Base-by-base conservation (phyloP, 2,329 filamentous ascomycete species). In the Beauveria pseudobassiana region DNA sequence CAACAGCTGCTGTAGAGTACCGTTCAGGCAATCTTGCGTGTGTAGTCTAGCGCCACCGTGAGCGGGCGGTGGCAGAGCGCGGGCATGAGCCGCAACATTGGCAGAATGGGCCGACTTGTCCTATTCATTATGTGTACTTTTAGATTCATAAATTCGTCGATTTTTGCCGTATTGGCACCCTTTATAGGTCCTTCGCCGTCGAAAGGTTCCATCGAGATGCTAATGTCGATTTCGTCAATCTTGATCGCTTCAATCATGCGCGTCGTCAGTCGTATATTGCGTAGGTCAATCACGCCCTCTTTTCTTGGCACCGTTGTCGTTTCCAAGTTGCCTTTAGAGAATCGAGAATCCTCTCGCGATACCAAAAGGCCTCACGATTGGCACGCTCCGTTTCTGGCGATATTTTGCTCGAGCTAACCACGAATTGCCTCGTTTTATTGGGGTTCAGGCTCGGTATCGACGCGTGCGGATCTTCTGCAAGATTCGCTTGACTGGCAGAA, bases 301-400 rank as follows among this genome's bases (percentile, higher is more conserved):
- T 88, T 81, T 51, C 76, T 73, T 0, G 78, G 77, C 1, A 77
- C 77, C 1, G 78, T 77, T 1, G 67, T 77, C 0, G 84, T 85
- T 61, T 83, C 93, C 93, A 97, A 0, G 80, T 84, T 0, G 88
- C 91, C 28, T 80, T 81, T 10, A 96, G 76, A 48, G 80, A 79
- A 63, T 88, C 87, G 3, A 97, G 81, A 2, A 97, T 82, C 69
- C 85, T 86, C 72, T 96, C 90, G 18, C 92, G 85, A 73, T 91
- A 96, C 93, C 93, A 97, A 72, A 97, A 97, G 0, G 87, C 86
- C 75, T 96, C 91, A 57, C 93, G 82, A 63, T 82, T 88, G 14
- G 86, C 83, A 40, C 89, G 84, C 75, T 97, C 93, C 49, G 83
- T 84, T 65, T 95, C 91, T 0, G 91, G 89, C 0, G 89, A 87